A percentile compares a stretch with the other conserved stretches of the same genome.
phyloP scores from a whole-genome alignment of 2,329 filamentous ascomycete species.

The Trichoderma semiorbis region DNA sequence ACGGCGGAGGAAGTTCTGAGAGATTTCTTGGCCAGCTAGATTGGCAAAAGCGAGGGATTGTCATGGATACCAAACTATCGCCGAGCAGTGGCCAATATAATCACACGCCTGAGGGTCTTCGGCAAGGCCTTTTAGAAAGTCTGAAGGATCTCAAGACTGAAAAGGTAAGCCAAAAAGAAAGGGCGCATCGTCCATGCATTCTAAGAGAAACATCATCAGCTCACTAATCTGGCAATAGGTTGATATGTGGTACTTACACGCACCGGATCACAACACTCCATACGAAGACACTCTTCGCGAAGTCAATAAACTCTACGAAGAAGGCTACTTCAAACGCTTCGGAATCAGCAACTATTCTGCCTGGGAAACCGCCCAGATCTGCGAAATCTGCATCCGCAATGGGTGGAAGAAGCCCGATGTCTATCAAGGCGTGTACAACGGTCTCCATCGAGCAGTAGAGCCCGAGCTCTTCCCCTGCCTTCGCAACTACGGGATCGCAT shows the following conservation, averaged over 20 bases:
- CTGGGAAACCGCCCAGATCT: slow-evolving; percentile 74
- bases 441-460: slow-evolving; percentile 53
- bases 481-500: slow-evolving; percentile 63
- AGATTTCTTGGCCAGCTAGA: slow-evolving; percentile 12
- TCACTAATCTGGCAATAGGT: background rate
- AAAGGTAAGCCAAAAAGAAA: slow-evolving; percentile 12
- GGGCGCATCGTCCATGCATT: background rate
- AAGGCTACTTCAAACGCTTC: slow-evolving; percentile 67
- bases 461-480: slow-evolving; percentile 63
- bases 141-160: slow-evolving; percentile 16
- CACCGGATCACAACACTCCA: slow-evolving; percentile 54
- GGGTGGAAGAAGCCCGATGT: slow-evolving; percentile 68
- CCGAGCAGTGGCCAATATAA: background rate
- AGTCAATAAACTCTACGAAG: slow-evolving; percentile 65
- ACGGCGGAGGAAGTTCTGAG: slow-evolving; percentile 15
- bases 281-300: slow-evolving; percentile 68
- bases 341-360: slow-evolving; percentile 71
- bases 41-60: slow-evolving; percentile 12
- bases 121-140: background rate
- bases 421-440: slow-evolving; percentile 69
- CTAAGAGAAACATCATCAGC: too few relatives aligned
- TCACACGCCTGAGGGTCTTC: background rate
- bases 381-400: slow-evolving; percentile 62
- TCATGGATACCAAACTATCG: slow-evolving; percentile 10
- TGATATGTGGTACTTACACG: slow-evolving; percentile 40